Evolutionary conservation across 768 basidiomycete species (phyloP), one percentile per base, ranked within the genome.

Genomic region (Agrocybe chaxingu): DNA sequence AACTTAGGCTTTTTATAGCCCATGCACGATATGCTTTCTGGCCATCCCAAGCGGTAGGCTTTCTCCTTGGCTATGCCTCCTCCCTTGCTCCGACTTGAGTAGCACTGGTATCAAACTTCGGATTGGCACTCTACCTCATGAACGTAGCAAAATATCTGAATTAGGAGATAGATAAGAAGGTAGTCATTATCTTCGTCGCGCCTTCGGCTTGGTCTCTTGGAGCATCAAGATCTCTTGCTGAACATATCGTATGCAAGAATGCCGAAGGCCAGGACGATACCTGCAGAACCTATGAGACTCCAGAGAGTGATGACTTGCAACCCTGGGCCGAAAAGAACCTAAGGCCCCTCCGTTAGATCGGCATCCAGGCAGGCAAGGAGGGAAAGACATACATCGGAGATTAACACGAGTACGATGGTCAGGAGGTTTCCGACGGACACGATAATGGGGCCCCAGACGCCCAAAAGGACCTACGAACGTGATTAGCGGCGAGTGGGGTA

Each of bases 351-450:
- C 33, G 39, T 34, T 48, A 36, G 35, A 33, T 40, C 39, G 43
- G 45, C 37, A 39, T 18, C 42, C 8, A 13, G 34, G 40, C 16
- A 41, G 18, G 16, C 37, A 7, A 35, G 12, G 12, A 29, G 13
- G n/a, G 32, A 30, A 12, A 30, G 31, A 64, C 71, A 60, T 41
- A 87, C 74, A 67, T 98, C 94, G 37, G 87, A 82, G 11, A 91
- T 59, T 42, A 93, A 80, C 10, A 93, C 89, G 43, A 97, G 77
- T 34, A 96, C 90, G 57, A 96, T 95, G 4, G 94, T 94, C n/a
- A 96, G 76, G n/a, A 98, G 77, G 66, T 82, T 92, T 40, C 92
- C 93, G 31, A 97, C 93, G 2, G 90, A 92, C 7, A 85, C 83
- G 38, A 92, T 80, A 37, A 94, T 82, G 5, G 92, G 92, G 3